Conservation (phyloP, 805 yeast genomes). For the Phaffomyces antillensis region DNA sequence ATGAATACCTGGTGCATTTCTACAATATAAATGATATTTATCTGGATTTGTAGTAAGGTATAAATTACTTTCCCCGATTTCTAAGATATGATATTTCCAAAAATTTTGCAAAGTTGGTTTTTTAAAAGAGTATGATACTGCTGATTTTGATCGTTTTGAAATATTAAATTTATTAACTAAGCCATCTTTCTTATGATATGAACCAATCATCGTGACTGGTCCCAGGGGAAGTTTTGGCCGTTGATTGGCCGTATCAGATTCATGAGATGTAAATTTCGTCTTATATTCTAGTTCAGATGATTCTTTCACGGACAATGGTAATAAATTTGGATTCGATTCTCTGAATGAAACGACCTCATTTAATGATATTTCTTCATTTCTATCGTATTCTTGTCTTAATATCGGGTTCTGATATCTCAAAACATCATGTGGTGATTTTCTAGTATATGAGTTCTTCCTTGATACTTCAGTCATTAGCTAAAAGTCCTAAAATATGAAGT, state of each 20-base stretch:
- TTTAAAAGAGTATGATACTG: not conserved
- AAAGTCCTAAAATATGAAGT: no score
- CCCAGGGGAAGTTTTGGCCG: not conserved
- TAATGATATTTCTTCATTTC: not conserved
- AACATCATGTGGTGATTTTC: no score
- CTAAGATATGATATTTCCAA: constrained; percentile 52
- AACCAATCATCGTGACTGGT: not conserved
- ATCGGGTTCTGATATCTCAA: not conserved
- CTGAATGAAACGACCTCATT: constrained; percentile 4
- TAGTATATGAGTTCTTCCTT: no score
- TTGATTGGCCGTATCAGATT: no score
- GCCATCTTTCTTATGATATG: not conserved
- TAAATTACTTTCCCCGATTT: constrained; percentile 41
- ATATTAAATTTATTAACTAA: not conserved
- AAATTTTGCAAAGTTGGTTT: constrained; percentile 9
- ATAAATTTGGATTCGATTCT: constrained; percentile 21
- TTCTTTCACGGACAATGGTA: constrained; percentile 10
- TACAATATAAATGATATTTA: constrained; percentile 46
- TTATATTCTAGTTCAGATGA: not conserved
- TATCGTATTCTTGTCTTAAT: not conserved
- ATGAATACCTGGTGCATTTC: constrained; percentile 58
- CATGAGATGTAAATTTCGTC: not conserved
- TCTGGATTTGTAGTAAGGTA: constrained; percentile 67
- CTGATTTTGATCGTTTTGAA: not conserved
- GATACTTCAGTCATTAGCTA: no score